Base-by-base conservation (phyloP, 106 monocot genomes). In the Platanthera zijinensis region DNA sequence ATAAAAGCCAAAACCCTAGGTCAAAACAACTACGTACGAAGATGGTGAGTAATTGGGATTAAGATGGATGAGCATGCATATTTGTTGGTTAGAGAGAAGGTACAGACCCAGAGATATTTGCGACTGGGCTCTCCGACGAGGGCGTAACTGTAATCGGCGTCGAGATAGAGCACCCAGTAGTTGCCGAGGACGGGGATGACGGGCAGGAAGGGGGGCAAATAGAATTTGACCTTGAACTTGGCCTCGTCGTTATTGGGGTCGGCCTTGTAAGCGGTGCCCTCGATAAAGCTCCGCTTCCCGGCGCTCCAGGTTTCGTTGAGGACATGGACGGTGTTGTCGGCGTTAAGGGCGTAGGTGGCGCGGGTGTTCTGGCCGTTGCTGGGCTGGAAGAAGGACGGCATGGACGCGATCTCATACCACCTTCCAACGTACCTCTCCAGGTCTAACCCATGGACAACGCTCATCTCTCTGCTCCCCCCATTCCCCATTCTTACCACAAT, bases 351-450 rank as follows among this genome's bases (percentile, higher is more conserved):
- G 87, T 96, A 96, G 21, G 93, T 96, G 50, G 96, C 96, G 10
- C 96, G 82, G 57, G 96, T 96, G 85, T 89, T 82, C 64, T 25
- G 57, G 15, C 93, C 96, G 80, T 79, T 71, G 48, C 72, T 80
- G 10, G 96, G 93, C 83, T 96, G 93, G 80, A 89, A 89, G 21
- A 69, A 59, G 28, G 96, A 96, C 13, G 93, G 96, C 80, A 96
- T 82, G 12, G 88, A 89, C 11, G 96, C 96, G 68, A 96, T 96
- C 89, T 96, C 96, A 89, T 96, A 96, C 96, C 96, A 93, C 66
- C 93, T 75, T n/a, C 96, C 96, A 89, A 85, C 88, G 93, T 93
- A 96, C 15, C 93, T 77, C 59, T 83, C 50, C 8, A 96, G 10
- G 83, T 93, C 93, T 9, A 96, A 83, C 12, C 85, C 83, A 61